Evolutionary conservation across 208 protist species (phyloP).

Genomic region (Wallacemonas sp.): DNA sequence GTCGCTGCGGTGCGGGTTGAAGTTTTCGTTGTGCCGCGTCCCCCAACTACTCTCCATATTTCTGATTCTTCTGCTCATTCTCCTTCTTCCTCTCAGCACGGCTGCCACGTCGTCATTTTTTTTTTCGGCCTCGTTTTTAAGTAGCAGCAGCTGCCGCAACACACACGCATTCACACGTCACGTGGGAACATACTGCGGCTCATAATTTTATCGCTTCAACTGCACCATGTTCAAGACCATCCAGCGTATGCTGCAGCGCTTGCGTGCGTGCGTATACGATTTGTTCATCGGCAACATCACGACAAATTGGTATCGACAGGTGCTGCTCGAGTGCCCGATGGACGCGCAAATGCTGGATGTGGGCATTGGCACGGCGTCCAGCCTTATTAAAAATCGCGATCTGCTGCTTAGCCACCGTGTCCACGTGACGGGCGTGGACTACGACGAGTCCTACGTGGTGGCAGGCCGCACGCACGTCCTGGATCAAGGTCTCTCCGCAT

Average conservation of each 20-base stretch:
- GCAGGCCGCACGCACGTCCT: conserved; percentile 20
- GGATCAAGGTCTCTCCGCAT: conserved; percentile 28
- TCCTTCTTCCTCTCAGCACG: no score
- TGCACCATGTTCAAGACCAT: conserved; percentile 29
- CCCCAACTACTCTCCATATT: no score
- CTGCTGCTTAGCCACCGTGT: conserved; percentile 75
- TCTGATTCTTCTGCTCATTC: no score
- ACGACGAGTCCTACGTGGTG: conserved; percentile 62
- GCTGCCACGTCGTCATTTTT: no score
- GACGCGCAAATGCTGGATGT: conserved; percentile 65
- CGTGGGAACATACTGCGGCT: no score
- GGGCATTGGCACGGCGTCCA: conserved; percentile 74
- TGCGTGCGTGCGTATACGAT: conserved; percentile 68
- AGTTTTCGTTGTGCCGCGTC: no score
- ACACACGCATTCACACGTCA: neutral
- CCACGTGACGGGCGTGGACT: conserved; percentile 68
- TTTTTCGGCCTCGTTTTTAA: no score
- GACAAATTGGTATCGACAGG: conserved; percentile 77
- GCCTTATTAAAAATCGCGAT: conserved; percentile 76
- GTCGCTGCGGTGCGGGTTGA: no score
- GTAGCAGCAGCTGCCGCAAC: no score
- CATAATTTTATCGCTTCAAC: neutral
- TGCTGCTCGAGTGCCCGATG: conserved; percentile 65
- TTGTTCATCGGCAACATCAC: conserved; percentile 52
- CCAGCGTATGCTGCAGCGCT: conserved; percentile 21